Evolutionary conservation across 805 yeast genomes (phyloP).

Genomic region (Metschnikowia anglica): DNA sequence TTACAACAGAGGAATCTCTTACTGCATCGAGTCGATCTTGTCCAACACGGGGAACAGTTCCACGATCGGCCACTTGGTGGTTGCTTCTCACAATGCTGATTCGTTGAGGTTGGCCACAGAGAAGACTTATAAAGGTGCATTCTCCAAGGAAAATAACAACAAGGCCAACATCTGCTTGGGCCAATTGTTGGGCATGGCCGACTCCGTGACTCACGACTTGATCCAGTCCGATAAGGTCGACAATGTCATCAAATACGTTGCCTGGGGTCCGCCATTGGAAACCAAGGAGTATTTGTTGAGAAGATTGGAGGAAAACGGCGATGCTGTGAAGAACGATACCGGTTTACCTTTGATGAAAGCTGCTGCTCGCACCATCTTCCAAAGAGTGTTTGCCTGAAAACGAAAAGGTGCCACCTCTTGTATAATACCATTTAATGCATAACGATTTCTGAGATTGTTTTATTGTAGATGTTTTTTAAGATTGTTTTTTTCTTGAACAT

Average conservation of each 20-base stretch:
- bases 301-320: constrained; percentile 94
- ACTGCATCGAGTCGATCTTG: constrained; percentile 59
- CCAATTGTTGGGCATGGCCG: constrained; percentile 95
- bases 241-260: constrained; percentile 88
- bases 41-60: constrained; percentile 43
- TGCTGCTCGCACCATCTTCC: constrained; percentile 27
- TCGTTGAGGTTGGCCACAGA: constrained; percentile 75
- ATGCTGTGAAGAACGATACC: constrained; percentile 81
- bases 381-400: constrained; percentile 13
- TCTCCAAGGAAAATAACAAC: constrained; percentile 19
- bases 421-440: constrained; percentile 4
- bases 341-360: constrained; percentile 73
- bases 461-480: background rate
- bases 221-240: constrained; percentile 61
- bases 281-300: constrained; percentile 86
- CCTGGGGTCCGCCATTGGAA: constrained; percentile 97
- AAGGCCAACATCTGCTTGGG: constrained; percentile 75
- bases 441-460: background rate
- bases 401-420: too few relatives aligned
- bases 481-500: background rate
- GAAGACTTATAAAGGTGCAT: constrained; percentile 36
- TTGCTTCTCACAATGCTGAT: constrained; percentile 84
- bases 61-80: constrained; percentile 73
- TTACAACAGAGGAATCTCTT: constrained; percentile 68
- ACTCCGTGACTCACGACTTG: constrained; percentile 76